Percentiles rank a stretch among this genome's conserved stretches.
phyloP scores from a whole-genome alignment of 2,329 filamentous ascomycete genomes.

The Boeremia lycopersici region DNA sequence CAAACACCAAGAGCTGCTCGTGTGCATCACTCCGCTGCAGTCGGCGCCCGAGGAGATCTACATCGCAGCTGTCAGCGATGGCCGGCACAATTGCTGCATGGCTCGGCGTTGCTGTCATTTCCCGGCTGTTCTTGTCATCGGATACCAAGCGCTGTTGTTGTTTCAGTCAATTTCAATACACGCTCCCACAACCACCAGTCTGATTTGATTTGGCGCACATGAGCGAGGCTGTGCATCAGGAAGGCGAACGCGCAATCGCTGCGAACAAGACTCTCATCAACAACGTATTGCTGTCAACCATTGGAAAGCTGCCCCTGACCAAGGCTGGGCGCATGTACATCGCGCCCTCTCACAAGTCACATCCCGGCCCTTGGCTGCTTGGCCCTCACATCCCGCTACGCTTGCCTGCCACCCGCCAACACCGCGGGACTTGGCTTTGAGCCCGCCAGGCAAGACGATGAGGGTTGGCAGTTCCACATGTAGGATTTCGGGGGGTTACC shows the following conservation, averaged over 20 bases:
- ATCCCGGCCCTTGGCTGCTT: constrained; percentile 35
- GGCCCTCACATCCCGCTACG: constrained; percentile 35
- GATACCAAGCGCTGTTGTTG: constrained; percentile 15
- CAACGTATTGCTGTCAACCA: constrained; percentile 20
- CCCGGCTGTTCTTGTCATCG: constrained; percentile 12
- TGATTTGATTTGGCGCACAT: background rate
- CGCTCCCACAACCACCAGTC: background rate
- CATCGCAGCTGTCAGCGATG: constrained; percentile 3
- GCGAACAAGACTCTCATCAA: constrained; percentile 22
- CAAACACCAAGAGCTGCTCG: constrained; percentile 5
- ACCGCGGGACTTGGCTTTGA: constrained; percentile 38
- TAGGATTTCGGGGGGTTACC: constrained; percentile 29
- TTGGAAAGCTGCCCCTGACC: constrained; percentile 38
- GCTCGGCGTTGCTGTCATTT: constrained; percentile 17
- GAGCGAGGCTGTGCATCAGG: constrained; percentile 37
- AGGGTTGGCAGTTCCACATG: constrained; percentile 48
- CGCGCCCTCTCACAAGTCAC: constrained; percentile 33
- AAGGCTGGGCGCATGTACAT: constrained; percentile 38
- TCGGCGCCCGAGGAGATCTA: constrained; percentile 4
- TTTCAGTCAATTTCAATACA: constrained; percentile 2
- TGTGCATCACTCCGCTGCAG: constrained; percentile 2
- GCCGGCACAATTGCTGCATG: constrained; percentile 2
- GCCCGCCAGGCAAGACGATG: constrained; percentile 37
- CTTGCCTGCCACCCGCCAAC: constrained; percentile 34
- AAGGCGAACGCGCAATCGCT: constrained; percentile 32